These are phyloP conservation scores for Meyerozyma athensensis DNA, from an alignment of 1,139 yeast species.

Conservation along the genomic window DNA sequence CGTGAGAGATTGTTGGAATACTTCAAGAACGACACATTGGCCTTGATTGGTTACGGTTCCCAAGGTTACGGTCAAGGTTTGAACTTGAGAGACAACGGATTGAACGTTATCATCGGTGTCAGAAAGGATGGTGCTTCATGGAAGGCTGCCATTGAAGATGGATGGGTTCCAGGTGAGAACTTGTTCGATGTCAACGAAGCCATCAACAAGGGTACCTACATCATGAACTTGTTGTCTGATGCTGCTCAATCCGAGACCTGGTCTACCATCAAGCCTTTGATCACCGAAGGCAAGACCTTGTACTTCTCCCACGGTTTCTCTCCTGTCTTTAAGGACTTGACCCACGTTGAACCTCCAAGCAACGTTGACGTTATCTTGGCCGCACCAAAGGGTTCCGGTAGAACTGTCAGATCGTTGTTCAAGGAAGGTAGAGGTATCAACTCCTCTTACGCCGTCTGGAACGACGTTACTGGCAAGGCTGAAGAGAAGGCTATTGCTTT, in stretches of 20 bases:
- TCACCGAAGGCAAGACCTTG: constrained; percentile 95
- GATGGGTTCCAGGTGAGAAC: constrained; percentile 99
- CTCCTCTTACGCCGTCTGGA: constrained; percentile 99
- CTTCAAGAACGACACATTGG: constrained; percentile 97
- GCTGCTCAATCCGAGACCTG: constrained; percentile 99
- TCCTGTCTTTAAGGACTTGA: constrained; percentile 96
- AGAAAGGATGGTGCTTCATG: constrained; percentile 98
- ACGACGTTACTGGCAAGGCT: constrained; percentile 98
- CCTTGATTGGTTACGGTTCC: constrained; percentile 98
- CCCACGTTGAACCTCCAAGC: constrained; percentile 92
- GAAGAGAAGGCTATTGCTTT: constrained; percentile 98
- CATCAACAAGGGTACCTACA: constrained; percentile 80
- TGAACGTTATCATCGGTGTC: constrained; percentile 96
- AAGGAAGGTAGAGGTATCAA: constrained; percentile 99
- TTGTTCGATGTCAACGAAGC: constrained; percentile 94
- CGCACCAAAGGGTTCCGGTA: constrained; percentile 99
- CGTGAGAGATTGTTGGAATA: constrained; percentile 90
- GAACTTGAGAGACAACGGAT: constrained; percentile 97
- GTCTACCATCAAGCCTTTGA: constrained; percentile 77
- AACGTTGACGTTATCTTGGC: constrained; percentile 96
- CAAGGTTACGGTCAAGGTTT: constrained; percentile 99
- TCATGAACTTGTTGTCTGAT: constrained; percentile 97
- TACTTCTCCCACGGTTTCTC: constrained; percentile 99
- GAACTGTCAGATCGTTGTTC: constrained; percentile 98
- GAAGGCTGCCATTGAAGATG: constrained; percentile 99